These are phyloP conservation scores for Acacia melanoxylon DNA, from an alignment of 306 rosid genomes.

Conservation along the genomic window DNA sequence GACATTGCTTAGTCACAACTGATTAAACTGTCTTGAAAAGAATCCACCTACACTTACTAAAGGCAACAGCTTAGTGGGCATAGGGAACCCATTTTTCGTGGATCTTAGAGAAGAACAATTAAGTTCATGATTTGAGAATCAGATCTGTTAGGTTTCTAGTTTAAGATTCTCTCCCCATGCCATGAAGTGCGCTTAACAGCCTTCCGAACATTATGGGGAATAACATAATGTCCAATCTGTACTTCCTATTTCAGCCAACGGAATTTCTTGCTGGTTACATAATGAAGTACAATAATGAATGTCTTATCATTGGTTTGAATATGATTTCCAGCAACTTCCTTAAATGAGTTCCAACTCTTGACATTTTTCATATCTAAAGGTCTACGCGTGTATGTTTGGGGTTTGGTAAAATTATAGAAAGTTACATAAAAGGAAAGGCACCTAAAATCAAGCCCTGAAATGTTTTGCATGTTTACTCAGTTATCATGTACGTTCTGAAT, in stretches of 20 bases:
- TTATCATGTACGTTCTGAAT: neutral
- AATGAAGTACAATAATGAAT: neutral
- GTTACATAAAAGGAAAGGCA: slow-evolving; percentile 4
- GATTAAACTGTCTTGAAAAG: slow-evolving; percentile 4
- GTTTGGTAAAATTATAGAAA: neutral
- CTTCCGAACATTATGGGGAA: neutral
- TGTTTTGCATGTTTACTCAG: neutral
- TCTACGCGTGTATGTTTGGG: neutral
- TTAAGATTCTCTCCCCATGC: slow-evolving; percentile 9
- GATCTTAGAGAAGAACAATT: slow-evolving; percentile 25
- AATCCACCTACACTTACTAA: slow-evolving; percentile 20
- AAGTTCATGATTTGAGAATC: slow-evolving; percentile 18
- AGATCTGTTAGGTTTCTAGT: neutral
- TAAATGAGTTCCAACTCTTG: neutral
- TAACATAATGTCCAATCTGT: neutral
- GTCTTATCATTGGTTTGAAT: neutral
- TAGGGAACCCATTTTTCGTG: slow-evolving; percentile 33
- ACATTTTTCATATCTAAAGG: neutral
- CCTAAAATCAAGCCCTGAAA: neutral
- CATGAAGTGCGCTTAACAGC: neutral
- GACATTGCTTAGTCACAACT: slow-evolving; percentile 8
- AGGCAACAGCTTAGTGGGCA: slow-evolving; percentile 31
- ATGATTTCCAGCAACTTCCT: neutral
- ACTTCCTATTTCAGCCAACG: slow-evolving; percentile 2
- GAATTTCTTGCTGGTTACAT: neutral